Conservation (phyloP, 345 rosid genomes). For the Eutrema yunnanense region DNA sequence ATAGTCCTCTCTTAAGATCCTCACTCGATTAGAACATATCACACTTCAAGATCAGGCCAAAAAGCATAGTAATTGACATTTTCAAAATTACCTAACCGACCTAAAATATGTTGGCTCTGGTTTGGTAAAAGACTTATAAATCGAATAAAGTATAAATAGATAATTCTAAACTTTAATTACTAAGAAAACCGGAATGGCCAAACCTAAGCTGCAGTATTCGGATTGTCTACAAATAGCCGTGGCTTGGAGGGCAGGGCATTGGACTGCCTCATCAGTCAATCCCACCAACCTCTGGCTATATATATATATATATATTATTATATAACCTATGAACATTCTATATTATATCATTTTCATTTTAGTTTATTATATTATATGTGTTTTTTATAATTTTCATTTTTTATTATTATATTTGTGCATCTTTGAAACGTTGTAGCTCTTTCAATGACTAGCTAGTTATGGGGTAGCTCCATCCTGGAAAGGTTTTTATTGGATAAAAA, state of each 20-base stretch:
- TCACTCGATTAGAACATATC: too few species aligned
- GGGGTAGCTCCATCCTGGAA: not conserved
- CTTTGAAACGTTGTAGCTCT: not conserved
- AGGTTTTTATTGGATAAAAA: not conserved
- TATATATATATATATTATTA: not conserved
- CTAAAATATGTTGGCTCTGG: not conserved
- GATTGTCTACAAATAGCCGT: not conserved
- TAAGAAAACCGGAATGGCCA: not conserved
- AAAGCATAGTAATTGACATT: too few species aligned
- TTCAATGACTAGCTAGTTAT: not conserved
- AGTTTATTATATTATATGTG: not conserved
- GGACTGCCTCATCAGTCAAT: not conserved
- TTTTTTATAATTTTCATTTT: not conserved
- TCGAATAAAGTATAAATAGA: not conserved
- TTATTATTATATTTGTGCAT: not conserved
- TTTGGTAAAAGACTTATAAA: not conserved
- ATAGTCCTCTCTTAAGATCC: too few species aligned
- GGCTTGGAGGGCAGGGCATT: slow-evolving; percentile 13
- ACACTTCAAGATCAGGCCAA: too few species aligned
- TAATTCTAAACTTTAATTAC: not conserved
- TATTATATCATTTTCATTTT: not conserved
- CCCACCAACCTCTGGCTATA: not conserved
- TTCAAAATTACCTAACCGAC: too few species aligned
- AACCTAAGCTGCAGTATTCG: not conserved
- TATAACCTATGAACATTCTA: not conserved